These are phyloP conservation scores for Diaporthe humulicola DNA, from an alignment of 2,329 filamentous ascomycete species.

Conservation along the genomic window DNA sequence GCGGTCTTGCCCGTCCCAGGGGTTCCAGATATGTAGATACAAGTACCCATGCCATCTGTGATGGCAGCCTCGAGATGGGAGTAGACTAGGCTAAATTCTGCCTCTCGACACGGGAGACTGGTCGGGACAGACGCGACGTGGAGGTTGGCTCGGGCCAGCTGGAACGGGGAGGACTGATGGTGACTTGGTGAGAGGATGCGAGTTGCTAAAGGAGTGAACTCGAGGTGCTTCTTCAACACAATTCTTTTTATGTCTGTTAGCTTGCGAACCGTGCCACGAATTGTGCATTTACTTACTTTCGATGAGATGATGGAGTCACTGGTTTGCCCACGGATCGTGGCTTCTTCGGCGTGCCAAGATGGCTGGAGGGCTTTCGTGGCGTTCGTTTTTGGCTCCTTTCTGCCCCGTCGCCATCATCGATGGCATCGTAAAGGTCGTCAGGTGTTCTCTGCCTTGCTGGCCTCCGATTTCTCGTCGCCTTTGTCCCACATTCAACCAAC, in stretches of 20 bases:
- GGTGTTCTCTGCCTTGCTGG: constrained; percentile 45
- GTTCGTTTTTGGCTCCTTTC: constrained; percentile 51
- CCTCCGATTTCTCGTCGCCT: constrained; percentile 71
- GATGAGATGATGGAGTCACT: constrained; percentile 57
- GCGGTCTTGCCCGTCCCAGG: constrained; percentile 98
- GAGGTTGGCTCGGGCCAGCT: constrained; percentile 87
- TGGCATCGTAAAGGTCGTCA: constrained; percentile 49
- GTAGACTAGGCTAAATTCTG: constrained; percentile 92
- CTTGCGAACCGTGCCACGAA: constrained; percentile 50
- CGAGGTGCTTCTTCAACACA: constrained; percentile 86
- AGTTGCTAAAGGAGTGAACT: constrained; percentile 96
- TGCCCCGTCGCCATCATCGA: constrained; percentile 49
- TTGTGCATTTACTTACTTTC: constrained; percentile 60
- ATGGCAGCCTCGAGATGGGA: constrained; percentile 95
- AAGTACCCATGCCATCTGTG: constrained; percentile 90
- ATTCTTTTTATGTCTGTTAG: constrained; percentile 58
- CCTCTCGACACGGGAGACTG: constrained; percentile 90
- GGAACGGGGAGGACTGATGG: constrained; percentile 87
- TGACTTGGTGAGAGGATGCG: constrained; percentile 83
- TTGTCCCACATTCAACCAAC: constrained; percentile 79
- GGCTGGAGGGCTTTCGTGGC: constrained; percentile 48
- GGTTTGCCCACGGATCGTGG: constrained; percentile 63
- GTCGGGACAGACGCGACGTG: constrained; percentile 95
- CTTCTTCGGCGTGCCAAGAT: constrained; percentile 67
- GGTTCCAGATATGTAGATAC: constrained; percentile 99